Conservation (phyloP, 331 rosid genomes). For the Quercus lobata region DNA sequence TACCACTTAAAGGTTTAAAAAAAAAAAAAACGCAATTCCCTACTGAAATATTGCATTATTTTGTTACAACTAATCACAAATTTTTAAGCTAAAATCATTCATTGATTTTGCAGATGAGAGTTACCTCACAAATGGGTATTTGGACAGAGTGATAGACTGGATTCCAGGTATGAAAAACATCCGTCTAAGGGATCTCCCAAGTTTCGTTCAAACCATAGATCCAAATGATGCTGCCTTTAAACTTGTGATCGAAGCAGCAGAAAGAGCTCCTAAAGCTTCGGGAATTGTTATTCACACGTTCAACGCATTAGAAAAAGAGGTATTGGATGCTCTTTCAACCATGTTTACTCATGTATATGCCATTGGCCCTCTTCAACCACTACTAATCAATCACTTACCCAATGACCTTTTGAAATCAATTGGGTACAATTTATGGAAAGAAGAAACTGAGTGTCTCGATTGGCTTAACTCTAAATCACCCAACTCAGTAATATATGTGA, state of each 20-base stretch:
- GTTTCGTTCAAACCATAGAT: neutral
- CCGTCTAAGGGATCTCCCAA: constrained; percentile 18
- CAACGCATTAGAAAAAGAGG: constrained; percentile 8
- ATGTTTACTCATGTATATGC: constrained; percentile 1
- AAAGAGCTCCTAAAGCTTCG: neutral
- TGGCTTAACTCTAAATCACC: constrained; percentile 20
- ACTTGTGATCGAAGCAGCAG: neutral
- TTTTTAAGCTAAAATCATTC: too few species aligned
- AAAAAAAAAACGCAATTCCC: neutral
- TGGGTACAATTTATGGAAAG: constrained; percentile 18
- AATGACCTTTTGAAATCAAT: neutral
- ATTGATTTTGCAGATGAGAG: constrained; percentile 10
- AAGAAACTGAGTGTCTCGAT: constrained; percentile 9
- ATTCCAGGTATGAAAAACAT: constrained; percentile 5
- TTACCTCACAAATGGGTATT: constrained; percentile 9
- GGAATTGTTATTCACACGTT: constrained; percentile 22
- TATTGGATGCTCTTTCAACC: neutral
- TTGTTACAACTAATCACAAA: too few species aligned
- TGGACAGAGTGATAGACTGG: constrained; percentile 6
- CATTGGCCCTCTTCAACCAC: constrained; percentile 14
- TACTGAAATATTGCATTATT: too few species aligned
- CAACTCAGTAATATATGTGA: constrained; percentile 24
- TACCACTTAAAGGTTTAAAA: constrained; percentile 18
- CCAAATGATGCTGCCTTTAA: constrained; percentile 1
- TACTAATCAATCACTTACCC: neutral